These are phyloP conservation scores for Thalassiosira delicatula DNA, from an alignment of 352 stramenopile species.

Conservation along the genomic window DNA sequence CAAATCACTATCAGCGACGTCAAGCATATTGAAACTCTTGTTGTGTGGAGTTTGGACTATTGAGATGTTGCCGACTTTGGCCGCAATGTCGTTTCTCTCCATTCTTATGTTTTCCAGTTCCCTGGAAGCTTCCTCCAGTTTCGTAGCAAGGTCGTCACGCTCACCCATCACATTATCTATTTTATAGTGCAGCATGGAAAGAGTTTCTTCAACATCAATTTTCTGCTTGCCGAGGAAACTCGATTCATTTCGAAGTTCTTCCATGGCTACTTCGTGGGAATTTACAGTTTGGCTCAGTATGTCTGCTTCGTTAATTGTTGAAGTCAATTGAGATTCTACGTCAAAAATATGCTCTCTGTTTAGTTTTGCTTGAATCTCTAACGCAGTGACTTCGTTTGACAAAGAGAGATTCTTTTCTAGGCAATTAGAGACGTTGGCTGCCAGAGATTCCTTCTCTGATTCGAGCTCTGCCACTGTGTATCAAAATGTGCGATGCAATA, in stretches of 20 bases:
- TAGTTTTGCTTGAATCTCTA: constrained; percentile 36
- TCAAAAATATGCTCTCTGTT: constrained; percentile 34
- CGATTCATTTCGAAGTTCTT: constrained; percentile 35
- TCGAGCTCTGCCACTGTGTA: constrained; percentile 28
- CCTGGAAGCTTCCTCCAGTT: constrained; percentile 25
- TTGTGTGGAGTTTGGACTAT: constrained; percentile 10
- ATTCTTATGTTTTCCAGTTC: constrained; percentile 30
- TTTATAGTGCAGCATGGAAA: constrained; percentile 36
- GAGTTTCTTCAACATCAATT: constrained; percentile 9
- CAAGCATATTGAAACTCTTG: constrained; percentile 11
- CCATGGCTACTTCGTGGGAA: constrained; percentile 31
- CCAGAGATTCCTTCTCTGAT: constrained; percentile 24
- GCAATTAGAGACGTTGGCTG: no score
- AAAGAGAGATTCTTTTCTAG: constrained; percentile 34
- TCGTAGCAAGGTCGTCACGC: constrained; percentile 36
- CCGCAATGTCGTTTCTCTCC: constrained; percentile 19
- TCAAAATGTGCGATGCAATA: no score
- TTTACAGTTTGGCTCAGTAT: constrained; percentile 19
- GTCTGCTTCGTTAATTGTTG: constrained; percentile 37
- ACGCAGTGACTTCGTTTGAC: constrained; percentile 13
- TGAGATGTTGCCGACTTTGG: constrained; percentile 4
- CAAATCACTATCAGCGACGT: constrained; percentile 15
- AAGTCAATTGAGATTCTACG: constrained; percentile 44
- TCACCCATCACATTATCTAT: constrained; percentile 43
- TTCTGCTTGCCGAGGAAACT: constrained; percentile 23